A percentile compares a stretch with the other conserved stretches of the same genome.
phyloP scores from a whole-genome alignment of 1,284 basidiomycete species.

The Ceratobasidium sp. region DNA sequence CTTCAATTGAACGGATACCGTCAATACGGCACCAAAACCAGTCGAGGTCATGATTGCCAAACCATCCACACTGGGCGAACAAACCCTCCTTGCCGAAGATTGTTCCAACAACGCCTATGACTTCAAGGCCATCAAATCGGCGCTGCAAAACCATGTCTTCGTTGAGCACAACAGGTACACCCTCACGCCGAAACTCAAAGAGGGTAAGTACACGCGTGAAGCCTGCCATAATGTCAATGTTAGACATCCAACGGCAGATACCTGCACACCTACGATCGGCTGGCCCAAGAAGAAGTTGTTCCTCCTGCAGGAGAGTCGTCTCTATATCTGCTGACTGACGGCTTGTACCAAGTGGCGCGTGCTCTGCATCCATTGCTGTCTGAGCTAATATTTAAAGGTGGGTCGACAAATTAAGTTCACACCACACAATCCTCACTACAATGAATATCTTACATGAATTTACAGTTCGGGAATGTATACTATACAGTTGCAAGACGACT shows the following conservation, averaged over 20 bases:
- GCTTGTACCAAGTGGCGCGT: not conserved
- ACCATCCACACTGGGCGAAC: slow-evolving; percentile 15
- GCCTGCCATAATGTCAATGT: not conserved
- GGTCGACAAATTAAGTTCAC: too few species aligned
- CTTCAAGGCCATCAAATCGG: not conserved
- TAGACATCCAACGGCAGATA: not conserved
- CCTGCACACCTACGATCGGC: not conserved
- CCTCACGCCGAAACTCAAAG: not conserved
- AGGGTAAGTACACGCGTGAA: slow-evolving; percentile 2
- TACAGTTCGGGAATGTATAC: too few species aligned
- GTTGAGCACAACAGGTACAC: not conserved
- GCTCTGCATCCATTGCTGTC: not conserved
- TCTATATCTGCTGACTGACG: not conserved
- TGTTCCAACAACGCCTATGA: not conserved
- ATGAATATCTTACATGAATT: too few species aligned
- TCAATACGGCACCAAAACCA: slow-evolving; percentile 11
- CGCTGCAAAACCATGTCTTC: not conserved
- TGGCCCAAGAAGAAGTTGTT: not conserved
- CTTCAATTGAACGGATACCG: not conserved
- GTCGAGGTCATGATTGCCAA: slow-evolving; percentile 3
- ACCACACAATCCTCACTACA: too few species aligned
- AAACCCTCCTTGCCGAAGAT: not conserved
- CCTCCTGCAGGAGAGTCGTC: not conserved
- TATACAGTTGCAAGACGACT: too few species aligned
- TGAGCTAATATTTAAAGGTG: not conserved